A percentile compares a stretch with the other conserved stretches of the same genome.
Conservation (phyloP, 805 yeast genomes). For the Kuraishia ogatae region DNA sequence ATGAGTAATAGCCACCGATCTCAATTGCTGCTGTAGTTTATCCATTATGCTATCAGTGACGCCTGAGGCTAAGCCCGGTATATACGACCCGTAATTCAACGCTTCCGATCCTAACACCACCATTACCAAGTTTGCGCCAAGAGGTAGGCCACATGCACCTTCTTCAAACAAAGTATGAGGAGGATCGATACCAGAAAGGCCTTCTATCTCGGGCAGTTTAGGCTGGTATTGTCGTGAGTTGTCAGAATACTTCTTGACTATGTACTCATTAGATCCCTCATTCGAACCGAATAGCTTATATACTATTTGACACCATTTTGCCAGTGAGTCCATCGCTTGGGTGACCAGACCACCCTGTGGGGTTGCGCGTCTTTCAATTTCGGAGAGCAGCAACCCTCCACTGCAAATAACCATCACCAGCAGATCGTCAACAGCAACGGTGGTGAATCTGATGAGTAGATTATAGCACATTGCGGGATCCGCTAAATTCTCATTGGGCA, state of each 20-base stretch:
- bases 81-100: not conserved
- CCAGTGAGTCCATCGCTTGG: not conserved
- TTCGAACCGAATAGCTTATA: not conserved
- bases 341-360: not conserved
- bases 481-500: not conserved
- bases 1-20: conserved; percentile 1
- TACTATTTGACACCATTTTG: not conserved
- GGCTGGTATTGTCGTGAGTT: not conserved
- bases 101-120: not conserved
- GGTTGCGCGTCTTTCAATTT: not conserved
- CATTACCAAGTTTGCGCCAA: not conserved
- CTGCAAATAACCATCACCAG: not conserved
- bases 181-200: not conserved
- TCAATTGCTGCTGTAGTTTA: conserved; percentile 2
- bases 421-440: not conserved
- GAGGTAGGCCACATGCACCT: not conserved
- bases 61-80: not conserved
- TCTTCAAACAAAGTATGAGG: too few species aligned
- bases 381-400: not conserved
- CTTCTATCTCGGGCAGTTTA: not conserved
- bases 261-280: not conserved
- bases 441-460: not conserved
- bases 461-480: not conserved
- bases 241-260: not conserved
- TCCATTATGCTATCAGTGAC: not conserved